These are phyloP conservation scores for Chaetomium sp. DNA, from an alignment of 2,329 filamentous ascomycete genomes.

Conservation along the genomic window DNA sequence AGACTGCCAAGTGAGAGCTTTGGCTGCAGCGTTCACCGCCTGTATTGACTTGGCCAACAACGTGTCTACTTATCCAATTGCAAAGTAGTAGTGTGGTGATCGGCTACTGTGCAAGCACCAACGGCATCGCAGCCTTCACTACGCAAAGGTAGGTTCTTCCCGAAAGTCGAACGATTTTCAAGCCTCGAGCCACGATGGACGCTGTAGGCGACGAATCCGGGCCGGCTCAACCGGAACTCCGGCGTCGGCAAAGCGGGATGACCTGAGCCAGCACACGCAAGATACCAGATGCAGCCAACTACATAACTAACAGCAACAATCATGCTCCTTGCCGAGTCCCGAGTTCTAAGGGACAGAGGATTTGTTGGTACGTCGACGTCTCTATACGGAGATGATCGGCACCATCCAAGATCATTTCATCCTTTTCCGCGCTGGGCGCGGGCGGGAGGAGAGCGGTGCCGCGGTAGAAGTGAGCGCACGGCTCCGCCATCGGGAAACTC, in stretches of 20 bases:
- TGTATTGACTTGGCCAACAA: slow-evolving; percentile 1
- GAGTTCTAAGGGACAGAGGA: background rate
- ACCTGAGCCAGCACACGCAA: background rate
- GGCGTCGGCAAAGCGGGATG: background rate
- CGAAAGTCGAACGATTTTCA: background rate
- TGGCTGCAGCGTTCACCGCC: slow-evolving; percentile 12
- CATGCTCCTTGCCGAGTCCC: slow-evolving; percentile 4
- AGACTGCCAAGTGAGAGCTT: background rate
- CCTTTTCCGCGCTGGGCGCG: background rate
- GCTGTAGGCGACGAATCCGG: slow-evolving; percentile 9
- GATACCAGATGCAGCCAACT: background rate
- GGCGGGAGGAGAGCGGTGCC: background rate
- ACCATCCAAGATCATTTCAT: background rate
- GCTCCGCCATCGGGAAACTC: slow-evolving; percentile 11
- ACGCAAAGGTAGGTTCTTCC: background rate
- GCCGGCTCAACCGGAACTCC: slow-evolving; percentile 1
- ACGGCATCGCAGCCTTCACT: background rate
- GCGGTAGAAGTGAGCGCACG: background rate
- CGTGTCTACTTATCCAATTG: background rate
- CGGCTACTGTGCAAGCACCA: background rate
- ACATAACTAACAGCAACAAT: background rate
- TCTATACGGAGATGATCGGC: slow-evolving; percentile 13
- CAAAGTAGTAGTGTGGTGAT: background rate
- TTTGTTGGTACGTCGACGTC: slow-evolving; percentile 1
- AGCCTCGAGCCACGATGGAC: slow-evolving; percentile 3